Conservation (phyloP, 768 basidiomycete genomes). For the Leccinum aurantiacum region DNA sequence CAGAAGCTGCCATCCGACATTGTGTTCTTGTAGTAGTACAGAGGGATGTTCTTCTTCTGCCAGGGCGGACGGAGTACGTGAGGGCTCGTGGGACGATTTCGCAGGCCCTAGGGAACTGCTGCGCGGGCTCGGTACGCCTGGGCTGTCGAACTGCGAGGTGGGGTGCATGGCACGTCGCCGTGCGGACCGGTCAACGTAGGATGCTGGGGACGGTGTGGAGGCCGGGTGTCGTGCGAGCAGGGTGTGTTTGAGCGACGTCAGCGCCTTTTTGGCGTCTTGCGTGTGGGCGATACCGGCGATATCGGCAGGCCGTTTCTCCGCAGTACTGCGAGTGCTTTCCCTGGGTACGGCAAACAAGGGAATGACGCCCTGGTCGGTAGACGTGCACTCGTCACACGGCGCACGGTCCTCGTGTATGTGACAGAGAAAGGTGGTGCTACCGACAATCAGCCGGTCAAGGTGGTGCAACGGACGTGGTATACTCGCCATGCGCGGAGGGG, state of each 20-base stretch:
- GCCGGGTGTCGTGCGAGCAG: slow-evolving; percentile 48
- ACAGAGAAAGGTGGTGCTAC: slow-evolving; percentile 66
- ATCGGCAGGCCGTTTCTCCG: slow-evolving; percentile 25
- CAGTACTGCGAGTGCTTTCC: slow-evolving; percentile 10
- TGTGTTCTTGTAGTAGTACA: slow-evolving; percentile 52
- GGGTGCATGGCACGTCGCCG: slow-evolving; percentile 62
- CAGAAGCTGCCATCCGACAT: slow-evolving; percentile 67
- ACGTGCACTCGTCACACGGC: slow-evolving; percentile 65
- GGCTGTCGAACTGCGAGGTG: slow-evolving; percentile 49
- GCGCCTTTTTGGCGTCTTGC: slow-evolving; percentile 58
- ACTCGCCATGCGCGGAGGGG: slow-evolving; percentile 65
- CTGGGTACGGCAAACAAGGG: slow-evolving; percentile 45
- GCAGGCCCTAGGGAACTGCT: slow-evolving; percentile 22
- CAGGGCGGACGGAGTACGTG: slow-evolving; percentile 23
- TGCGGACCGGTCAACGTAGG: slow-evolving; percentile 70
- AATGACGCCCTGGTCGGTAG: slow-evolving; percentile 52
- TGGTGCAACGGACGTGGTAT: slow-evolving; percentile 63
- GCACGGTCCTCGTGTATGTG: slow-evolving; percentile 64
- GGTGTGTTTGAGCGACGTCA: slow-evolving; percentile 62
- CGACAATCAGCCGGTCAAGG: slow-evolving; percentile 64
- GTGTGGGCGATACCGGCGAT: not conserved
- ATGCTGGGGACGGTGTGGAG: slow-evolving; percentile 14
- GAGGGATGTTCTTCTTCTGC: slow-evolving; percentile 15
- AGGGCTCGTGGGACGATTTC: slow-evolving; percentile 12
- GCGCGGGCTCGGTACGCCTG: slow-evolving; percentile 41